phyloP scores from a whole-genome alignment of 345 rosid genomes.

The Schrenkiella parvula region DNA sequence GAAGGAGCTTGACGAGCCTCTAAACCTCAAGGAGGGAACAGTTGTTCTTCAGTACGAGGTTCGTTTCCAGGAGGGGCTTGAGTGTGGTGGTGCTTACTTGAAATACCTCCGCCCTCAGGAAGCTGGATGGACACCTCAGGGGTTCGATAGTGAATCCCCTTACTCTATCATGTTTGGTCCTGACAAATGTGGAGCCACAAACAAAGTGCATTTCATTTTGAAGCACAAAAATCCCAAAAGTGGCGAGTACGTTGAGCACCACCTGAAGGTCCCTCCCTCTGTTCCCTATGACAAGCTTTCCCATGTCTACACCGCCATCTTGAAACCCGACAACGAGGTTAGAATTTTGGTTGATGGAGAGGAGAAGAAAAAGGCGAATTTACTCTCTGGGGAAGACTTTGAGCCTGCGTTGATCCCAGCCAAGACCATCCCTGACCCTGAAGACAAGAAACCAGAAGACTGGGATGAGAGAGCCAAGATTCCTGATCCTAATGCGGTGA shows the following conservation, averaged over 20 bases:
- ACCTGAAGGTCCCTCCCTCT: slow-evolving; percentile 69
- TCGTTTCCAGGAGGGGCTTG: slow-evolving; percentile 75
- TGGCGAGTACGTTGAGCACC: slow-evolving; percentile 71
- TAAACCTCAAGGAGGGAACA: slow-evolving; percentile 59
- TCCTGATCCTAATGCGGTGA: slow-evolving; percentile 63
- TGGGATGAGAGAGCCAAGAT: slow-evolving; percentile 80
- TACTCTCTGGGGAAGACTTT: slow-evolving; percentile 68
- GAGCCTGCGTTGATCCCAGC: slow-evolving; percentile 72
- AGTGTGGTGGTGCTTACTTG: slow-evolving; percentile 84
- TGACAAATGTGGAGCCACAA: slow-evolving; percentile 79
- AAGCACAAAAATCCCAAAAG: slow-evolving; percentile 91
- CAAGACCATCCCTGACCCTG: slow-evolving; percentile 84
- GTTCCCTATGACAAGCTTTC: slow-evolving; percentile 75
- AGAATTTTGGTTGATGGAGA: slow-evolving; percentile 65
- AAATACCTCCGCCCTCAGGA: slow-evolving; percentile 73
- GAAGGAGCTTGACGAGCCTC: slow-evolving; percentile 54
- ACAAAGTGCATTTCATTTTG: slow-evolving; percentile 81
- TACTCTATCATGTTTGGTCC: slow-evolving; percentile 89
- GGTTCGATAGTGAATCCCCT: slow-evolving; percentile 63
- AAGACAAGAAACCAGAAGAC: too few relatives aligned
- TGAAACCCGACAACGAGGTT: slow-evolving; percentile 65
- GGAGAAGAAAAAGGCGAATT: slow-evolving; percentile 68
- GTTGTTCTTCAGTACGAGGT: slow-evolving; percentile 65
- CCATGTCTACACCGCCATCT: slow-evolving; percentile 75
- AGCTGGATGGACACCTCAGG: slow-evolving; percentile 63